Conservation (phyloP, 148 eudicot species). For the Cornus controversa region DNA sequence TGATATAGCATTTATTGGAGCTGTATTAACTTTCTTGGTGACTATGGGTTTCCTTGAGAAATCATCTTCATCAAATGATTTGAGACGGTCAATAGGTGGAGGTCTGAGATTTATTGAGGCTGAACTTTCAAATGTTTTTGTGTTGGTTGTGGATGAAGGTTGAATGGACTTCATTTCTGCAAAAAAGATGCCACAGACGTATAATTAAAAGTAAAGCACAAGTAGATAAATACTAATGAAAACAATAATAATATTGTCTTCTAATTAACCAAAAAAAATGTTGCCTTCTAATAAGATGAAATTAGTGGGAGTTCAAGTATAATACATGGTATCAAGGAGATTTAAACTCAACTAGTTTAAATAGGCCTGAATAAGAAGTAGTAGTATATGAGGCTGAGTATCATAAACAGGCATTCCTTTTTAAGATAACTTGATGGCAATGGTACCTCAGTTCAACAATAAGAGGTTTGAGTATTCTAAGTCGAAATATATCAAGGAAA, state of each 20-base stretch:
- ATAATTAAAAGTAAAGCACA: background rate
- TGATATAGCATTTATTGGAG: constrained; percentile 56
- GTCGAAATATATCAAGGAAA: background rate
- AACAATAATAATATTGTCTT: too few species aligned
- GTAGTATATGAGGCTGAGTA: too few species aligned
- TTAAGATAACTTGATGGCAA: background rate
- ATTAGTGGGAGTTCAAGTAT: background rate
- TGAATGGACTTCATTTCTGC: constrained; percentile 63
- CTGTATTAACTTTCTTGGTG: constrained; percentile 53
- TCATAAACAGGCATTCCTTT: background rate
- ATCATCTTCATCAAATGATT: constrained; percentile 80
- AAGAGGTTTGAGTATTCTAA: background rate
- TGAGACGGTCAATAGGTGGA: constrained; percentile 64
- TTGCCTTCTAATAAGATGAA: background rate
- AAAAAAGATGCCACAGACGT: background rate
- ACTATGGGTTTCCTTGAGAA: constrained; percentile 53
- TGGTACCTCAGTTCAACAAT: background rate
- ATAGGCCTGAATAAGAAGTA: background rate
- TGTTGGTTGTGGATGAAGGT: constrained; percentile 41
- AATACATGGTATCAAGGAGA: background rate
- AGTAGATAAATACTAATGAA: background rate
- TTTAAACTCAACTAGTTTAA: background rate
- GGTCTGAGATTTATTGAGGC: constrained; percentile 61
- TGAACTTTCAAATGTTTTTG: constrained; percentile 50
- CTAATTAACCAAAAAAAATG: too few species aligned